Conservation (phyloP, 202 grass and related monocot genomes). For the Zoysia matrella region DNA sequence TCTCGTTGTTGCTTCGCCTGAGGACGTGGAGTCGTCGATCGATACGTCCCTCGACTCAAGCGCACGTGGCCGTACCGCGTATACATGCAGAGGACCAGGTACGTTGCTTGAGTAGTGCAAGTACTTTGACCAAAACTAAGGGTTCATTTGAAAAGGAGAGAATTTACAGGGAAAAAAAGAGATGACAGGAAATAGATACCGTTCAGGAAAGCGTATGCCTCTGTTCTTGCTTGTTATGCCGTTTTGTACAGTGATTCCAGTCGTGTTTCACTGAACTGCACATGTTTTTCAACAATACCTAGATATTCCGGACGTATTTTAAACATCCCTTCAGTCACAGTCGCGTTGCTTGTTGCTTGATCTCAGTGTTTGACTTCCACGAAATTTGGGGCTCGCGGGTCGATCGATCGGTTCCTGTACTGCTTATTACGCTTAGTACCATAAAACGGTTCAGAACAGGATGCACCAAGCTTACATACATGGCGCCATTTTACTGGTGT, state of each 20-base stretch:
- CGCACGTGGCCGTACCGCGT: too few relatives aligned
- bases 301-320: constrained; percentile 25
- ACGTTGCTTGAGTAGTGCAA: too few relatives aligned
- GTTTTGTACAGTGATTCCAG: background rate
- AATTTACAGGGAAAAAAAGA: too few relatives aligned
- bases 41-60: constrained; percentile 23
- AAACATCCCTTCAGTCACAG: constrained; percentile 6
- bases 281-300: constrained; percentile 41
- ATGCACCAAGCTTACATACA: too few relatives aligned
- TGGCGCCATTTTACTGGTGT: too few relatives aligned
- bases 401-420: too few relatives aligned
- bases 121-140: too few relatives aligned
- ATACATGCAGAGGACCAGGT: constrained; percentile 18
- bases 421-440: too few relatives aligned
- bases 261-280: constrained; percentile 45
- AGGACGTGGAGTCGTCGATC: background rate
- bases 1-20: constrained; percentile 9
- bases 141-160: too few relatives aligned
- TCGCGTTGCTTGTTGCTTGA: constrained; percentile 39
- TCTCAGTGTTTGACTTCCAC: constrained; percentile 31
- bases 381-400: constrained; percentile 58
- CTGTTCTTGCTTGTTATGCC: background rate
- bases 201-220: constrained; percentile 1
- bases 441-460: too few relatives aligned
- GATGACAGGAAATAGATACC: too few relatives aligned